Percentiles rank a stretch among this genome's conserved stretches.
phyloP scores from a whole-genome alignment of 306 rosid genomes.

The Coriaria nepalensis region DNA sequence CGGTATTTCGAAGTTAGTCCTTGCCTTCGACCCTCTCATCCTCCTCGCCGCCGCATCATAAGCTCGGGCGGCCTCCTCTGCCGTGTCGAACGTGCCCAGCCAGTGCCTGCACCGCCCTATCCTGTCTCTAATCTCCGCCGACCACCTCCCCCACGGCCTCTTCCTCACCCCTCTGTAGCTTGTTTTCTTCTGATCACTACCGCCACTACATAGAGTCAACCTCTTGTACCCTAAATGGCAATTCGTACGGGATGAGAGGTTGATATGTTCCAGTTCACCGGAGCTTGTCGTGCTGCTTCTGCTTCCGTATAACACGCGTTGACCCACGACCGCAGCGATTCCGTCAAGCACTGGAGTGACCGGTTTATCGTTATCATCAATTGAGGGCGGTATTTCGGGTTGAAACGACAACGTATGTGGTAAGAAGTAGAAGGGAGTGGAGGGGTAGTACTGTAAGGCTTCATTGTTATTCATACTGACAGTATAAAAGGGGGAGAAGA shows the following conservation, averaged over 20 bases:
- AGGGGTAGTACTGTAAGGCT: not conserved
- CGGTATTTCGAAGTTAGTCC: slow-evolving; percentile 51
- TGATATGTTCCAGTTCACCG: no score
- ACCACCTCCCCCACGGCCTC: slow-evolving; percentile 80
- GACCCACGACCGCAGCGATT: slow-evolving; percentile 62
- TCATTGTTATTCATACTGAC: not conserved
- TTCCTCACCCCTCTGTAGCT: slow-evolving; percentile 68
- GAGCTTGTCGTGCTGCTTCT: no score
- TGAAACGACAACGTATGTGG: no score
- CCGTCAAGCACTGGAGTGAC: slow-evolving; percentile 39
- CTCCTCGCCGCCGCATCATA: slow-evolving; percentile 73
- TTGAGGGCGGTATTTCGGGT: not conserved
- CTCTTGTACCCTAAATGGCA: not conserved
- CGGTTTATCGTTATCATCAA: not conserved
- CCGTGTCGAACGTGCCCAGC: slow-evolving; percentile 72
- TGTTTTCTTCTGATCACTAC: slow-evolving; percentile 5
- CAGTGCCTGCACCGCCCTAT: slow-evolving; percentile 70
- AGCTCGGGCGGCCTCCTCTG: slow-evolving; percentile 84
- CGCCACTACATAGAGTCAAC: no score
- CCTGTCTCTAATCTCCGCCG: slow-evolving; percentile 70
- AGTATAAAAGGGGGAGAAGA: no score
- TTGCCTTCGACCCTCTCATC: slow-evolving; percentile 54
- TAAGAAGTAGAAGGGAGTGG: no score
- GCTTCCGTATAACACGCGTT: slow-evolving; percentile 40
- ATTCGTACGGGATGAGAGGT: not conserved